Conservation (phyloP, 2,329 filamentous ascomycete genomes). For the Sordariomycetes sp. region DNA sequence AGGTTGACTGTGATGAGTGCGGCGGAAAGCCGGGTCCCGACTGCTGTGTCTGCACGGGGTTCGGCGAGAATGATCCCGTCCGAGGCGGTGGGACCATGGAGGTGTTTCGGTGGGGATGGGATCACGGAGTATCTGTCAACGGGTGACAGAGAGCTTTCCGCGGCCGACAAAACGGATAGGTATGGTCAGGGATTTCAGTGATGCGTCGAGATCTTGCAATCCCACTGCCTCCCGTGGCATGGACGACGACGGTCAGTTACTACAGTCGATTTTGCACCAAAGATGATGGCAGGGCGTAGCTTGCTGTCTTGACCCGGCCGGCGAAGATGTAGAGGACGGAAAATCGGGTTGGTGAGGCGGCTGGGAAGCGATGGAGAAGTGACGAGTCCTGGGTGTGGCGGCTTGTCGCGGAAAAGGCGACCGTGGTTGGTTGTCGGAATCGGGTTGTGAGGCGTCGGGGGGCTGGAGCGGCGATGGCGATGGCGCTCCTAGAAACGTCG, state of each 20-base stretch:
- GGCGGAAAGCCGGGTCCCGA: constrained; percentile 42
- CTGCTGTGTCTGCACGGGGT: constrained; percentile 43
- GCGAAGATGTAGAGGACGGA: not conserved
- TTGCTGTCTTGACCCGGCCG: not conserved
- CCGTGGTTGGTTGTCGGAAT: not conserved
- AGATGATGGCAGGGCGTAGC: not conserved
- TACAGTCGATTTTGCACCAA: not conserved
- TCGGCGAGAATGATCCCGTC: constrained; percentile 52
- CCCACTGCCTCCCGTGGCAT: constrained; percentile 1
- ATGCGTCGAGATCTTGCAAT: constrained; percentile 2
- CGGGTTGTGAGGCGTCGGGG: not conserved
- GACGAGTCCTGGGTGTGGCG: not conserved
- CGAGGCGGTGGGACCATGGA: constrained; percentile 47
- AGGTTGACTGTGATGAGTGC: constrained; percentile 41
- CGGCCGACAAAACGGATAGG: not conserved
- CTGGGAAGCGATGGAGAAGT: not conserved
- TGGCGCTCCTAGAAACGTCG: not conserved
- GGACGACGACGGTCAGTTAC: not conserved
- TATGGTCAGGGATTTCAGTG: not conserved
- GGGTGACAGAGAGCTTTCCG: constrained; percentile 5
- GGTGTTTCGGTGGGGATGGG: constrained; percentile 18
- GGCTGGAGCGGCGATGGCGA: not conserved
- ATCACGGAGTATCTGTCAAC: constrained; percentile 6
- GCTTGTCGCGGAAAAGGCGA: constrained; percentile 1
- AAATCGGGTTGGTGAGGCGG: not conserved